A percentile compares a stretch with the other conserved stretches of the same genome.
Evolutionary conservation across 768 basidiomycete genomes (phyloP).

Genomic region (Tulasnella sp.): DNA sequence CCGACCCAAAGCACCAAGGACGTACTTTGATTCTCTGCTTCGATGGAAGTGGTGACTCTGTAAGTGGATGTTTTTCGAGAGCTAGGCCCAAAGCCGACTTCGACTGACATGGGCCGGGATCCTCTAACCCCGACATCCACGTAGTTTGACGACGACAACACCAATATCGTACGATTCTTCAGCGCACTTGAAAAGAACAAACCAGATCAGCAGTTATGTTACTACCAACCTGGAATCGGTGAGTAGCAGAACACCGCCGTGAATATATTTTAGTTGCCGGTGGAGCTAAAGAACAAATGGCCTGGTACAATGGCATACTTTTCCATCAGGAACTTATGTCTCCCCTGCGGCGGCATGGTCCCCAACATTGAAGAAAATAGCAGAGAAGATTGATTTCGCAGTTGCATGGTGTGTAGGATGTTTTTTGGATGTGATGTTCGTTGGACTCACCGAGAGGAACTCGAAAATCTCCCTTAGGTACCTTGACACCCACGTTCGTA

Average conservation of each 20-base stretch:
- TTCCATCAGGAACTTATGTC: slow-evolving; percentile 13
- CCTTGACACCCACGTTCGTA: slow-evolving; percentile 53
- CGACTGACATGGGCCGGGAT: not conserved
- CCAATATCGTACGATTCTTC: slow-evolving; percentile 69
- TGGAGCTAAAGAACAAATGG: slow-evolving; percentile 32
- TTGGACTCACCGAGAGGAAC: not conserved
- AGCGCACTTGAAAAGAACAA: slow-evolving; percentile 58
- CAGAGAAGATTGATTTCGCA: slow-evolving; percentile 61
- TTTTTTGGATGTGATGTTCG: not conserved
- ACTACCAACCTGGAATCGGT: slow-evolving; percentile 58
- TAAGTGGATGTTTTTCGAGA: not conserved
- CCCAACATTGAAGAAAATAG: slow-evolving; percentile 44
- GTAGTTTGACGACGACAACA: slow-evolving; percentile 40
- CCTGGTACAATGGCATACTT: not conserved
- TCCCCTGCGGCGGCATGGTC: slow-evolving; percentile 45
- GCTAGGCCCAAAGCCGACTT: not conserved
- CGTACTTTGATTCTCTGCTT: slow-evolving; percentile 62
- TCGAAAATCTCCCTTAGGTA: slow-evolving; percentile 46
- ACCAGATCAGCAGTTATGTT: slow-evolving; percentile 52
- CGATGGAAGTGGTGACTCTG: slow-evolving; percentile 51
- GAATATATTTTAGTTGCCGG: no score
- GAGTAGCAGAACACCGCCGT: not conserved
- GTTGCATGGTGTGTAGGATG: slow-evolving; percentile 57
- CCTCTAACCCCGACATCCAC: not conserved
- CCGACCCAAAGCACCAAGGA: slow-evolving; percentile 16